Evolutionary conservation across 768 basidiomycete species (phyloP).

Genomic region (Tulasnella sp.): DNA sequence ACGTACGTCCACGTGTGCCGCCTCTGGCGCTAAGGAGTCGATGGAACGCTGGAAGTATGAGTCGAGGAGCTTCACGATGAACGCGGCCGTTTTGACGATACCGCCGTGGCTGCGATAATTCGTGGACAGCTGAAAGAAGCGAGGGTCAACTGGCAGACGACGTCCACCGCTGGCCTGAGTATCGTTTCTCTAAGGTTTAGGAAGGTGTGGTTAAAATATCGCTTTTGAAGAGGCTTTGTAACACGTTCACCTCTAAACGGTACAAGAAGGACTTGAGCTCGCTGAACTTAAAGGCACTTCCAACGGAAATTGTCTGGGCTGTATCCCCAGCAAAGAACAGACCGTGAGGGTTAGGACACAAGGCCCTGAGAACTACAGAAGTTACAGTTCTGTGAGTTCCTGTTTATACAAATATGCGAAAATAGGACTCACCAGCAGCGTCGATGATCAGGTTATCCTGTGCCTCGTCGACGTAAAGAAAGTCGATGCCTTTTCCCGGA

Average conservation of each 20-base stretch:
- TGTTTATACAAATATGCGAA: not conserved
- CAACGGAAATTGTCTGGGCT: constrained; percentile 20
- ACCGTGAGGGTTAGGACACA: constrained; percentile 24
- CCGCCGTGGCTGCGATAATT: constrained; percentile 28
- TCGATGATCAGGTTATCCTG: constrained; percentile 72
- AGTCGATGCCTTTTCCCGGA: constrained; percentile 42
- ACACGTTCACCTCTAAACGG: not conserved
- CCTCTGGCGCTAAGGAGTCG: constrained; percentile 29
- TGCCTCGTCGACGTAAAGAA: constrained; percentile 68
- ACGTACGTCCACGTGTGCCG: constrained; percentile 42
- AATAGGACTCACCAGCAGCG: not conserved
- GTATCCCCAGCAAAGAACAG: constrained; percentile 36
- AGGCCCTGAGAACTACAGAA: not conserved
- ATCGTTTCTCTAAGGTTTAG: not conserved
- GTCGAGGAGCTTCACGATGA: constrained; percentile 2
- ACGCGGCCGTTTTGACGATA: constrained; percentile 24
- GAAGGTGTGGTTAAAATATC: not conserved
- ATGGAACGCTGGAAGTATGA: constrained; percentile 24
- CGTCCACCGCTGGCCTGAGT: not conserved
- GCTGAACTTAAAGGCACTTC: constrained; percentile 18
- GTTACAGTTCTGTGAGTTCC: not conserved
- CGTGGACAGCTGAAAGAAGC: constrained; percentile 16
- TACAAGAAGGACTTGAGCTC: constrained; percentile 21
- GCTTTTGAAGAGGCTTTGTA: not conserved
- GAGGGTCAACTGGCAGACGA: constrained; percentile 10